These are phyloP conservation scores for Xylaria acuta DNA, from an alignment of 495 filamentous ascomycete species.

Conservation along the genomic window DNA sequence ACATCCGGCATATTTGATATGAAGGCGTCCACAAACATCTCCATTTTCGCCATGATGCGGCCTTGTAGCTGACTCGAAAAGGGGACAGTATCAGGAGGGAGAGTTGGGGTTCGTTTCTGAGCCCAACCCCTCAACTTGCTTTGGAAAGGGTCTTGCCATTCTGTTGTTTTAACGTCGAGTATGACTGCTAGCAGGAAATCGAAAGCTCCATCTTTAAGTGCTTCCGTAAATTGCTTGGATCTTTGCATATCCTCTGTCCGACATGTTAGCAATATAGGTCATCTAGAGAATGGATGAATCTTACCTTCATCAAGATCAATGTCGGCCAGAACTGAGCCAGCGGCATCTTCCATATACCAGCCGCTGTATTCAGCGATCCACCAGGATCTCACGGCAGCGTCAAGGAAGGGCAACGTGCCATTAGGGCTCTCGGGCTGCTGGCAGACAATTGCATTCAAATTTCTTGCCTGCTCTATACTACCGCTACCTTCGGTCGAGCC, in stretches of 20 bases:
- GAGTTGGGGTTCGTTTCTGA: conserved; percentile 73
- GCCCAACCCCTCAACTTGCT: conserved; percentile 76
- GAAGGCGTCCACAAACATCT: conserved; percentile 85
- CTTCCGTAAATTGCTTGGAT: conserved; percentile 71
- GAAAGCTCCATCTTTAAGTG: conserved; percentile 88
- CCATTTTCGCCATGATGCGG: conserved; percentile 78
- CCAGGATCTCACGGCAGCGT: conserved; percentile 74
- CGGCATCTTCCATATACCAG: conserved; percentile 76
- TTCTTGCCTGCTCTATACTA: conserved; percentile 67
- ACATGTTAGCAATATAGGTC: conserved; percentile 31
- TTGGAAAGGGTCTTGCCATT: conserved; percentile 83
- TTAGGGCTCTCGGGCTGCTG: conserved; percentile 64
- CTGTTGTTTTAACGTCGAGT: conserved; percentile 69
- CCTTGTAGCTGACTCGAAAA: conserved; percentile 70
- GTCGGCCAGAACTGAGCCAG: conserved; percentile 57
- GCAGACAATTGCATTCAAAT: conserved; percentile 70
- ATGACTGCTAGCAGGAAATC: conserved; percentile 88
- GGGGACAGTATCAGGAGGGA: conserved; percentile 65
- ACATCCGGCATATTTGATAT: conserved; percentile 95
- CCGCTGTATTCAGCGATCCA: conserved; percentile 95
- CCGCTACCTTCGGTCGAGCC: conserved; percentile 71
- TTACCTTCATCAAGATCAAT: conserved; percentile 57
- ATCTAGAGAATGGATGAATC: conserved; percentile 10
- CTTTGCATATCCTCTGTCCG: conserved; percentile 67
- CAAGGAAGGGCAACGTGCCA: conserved; percentile 75